Evolutionary conservation across 2,329 filamentous ascomycete species (phyloP), one percentile per base, ranked within the genome.

Genomic region (Podosphaera leucotricha): DNA sequence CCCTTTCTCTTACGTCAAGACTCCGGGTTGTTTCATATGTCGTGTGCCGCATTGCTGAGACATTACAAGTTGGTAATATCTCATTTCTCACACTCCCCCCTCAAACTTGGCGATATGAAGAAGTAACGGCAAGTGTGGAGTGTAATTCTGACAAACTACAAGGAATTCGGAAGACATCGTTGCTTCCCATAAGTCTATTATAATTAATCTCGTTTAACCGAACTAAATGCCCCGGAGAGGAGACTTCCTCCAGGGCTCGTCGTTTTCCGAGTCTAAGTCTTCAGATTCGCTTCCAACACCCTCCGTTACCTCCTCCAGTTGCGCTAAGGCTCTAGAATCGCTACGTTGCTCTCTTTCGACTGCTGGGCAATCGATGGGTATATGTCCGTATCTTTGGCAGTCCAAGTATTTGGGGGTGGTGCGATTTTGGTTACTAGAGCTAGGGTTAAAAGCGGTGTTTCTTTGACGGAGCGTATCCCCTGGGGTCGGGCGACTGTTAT

Each of bases 201-300:
- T 41, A 28, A 8, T 18, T 15, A 10, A 41, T 41, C 16, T 41
- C 20, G n/a, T 24, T n/a, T 41, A 33, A 28, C 39, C 26, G 7
- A 41, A 28, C 21, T 28, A 15, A 16, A 41, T 28, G 28, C 39
- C 21, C 39, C 26, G 28, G 39, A 41, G 39, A 26, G 13, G 39
- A 41, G 39, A 41, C 21, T 41, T 41, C 10, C 39, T 41, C 39
- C 28, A 41, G 39, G 22, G 21, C 26, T 41, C 7, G 24, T 41
- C 15, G 39, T 41, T 41, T 28, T 41, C 21, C 39, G 21, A 41
- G 8, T 40, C 20, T 21, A 15, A 15, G 15, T 22, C 11, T 10
- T 13, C 19, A n/a, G 11, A 11, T 20, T 16, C 21, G 16, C 22
- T 16, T 22, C 22, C 6, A 41, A 7, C 26, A 20, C 2, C 11